A percentile compares a stretch with the other conserved stretches of the same genome.
phyloP scores from a whole-genome alignment of 371 early-diverging fungal genomes.

The Mucor lusitanicus region DNA sequence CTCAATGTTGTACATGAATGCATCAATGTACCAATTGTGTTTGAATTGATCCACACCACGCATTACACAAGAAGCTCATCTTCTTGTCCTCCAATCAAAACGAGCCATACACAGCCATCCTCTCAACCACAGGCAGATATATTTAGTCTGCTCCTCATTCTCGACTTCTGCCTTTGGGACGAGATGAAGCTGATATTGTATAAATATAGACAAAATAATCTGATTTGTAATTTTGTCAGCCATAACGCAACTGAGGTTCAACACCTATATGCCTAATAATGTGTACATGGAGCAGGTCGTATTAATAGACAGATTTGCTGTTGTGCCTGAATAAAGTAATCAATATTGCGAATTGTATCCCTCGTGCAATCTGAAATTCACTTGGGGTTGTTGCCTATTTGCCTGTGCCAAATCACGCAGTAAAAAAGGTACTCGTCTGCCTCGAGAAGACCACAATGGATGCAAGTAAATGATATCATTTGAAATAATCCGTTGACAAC shows the following conservation, averaged over 20 bases:
- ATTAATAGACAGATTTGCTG: background rate
- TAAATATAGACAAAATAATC: background rate
- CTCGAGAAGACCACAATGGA: background rate
- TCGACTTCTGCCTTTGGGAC: background rate
- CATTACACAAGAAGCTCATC: slow-evolving; percentile 1
- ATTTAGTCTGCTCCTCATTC: background rate
- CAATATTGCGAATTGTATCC: background rate
- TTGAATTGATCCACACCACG: background rate
- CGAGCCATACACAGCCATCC: background rate
- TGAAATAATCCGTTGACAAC: background rate
- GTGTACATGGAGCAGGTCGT: background rate
- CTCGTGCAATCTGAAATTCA: background rate
- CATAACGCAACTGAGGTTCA: background rate
- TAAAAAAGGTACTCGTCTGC: background rate
- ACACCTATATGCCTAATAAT: no score
- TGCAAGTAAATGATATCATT: background rate
- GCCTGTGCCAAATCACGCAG: background rate
- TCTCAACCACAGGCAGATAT: background rate
- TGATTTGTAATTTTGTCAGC: background rate
- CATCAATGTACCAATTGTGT: background rate
- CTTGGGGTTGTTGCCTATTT: background rate
- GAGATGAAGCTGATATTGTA: background rate
- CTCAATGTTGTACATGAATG: background rate
- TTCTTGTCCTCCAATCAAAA: background rate
- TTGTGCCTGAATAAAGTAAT: background rate